Conservation (phyloP, 2,329 filamentous ascomycete species). For the Metarhizium anisopliae region DNA sequence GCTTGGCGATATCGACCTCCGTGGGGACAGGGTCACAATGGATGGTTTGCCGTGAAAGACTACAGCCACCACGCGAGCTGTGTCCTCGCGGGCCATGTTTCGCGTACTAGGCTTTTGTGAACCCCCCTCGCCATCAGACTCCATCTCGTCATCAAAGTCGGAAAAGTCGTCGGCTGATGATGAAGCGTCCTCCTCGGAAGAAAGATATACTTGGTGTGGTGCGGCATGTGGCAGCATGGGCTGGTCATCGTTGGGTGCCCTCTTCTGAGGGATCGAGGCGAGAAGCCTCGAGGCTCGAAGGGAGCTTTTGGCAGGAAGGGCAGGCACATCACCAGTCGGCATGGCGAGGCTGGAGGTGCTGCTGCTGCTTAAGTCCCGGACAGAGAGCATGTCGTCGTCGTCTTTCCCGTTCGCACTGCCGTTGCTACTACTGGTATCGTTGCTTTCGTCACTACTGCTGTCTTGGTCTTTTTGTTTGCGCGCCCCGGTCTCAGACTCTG, state of each 20-base stretch:
- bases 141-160: constrained; percentile 35
- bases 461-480: constrained; percentile 2
- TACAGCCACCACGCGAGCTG: constrained; percentile 49
- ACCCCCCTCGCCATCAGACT: constrained; percentile 31
- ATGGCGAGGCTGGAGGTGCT: constrained; percentile 13
- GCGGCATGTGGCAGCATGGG: constrained; percentile 28
- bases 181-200: constrained; percentile 57
- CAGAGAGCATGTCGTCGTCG: constrained; percentile 19
- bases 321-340: constrained; percentile 21
- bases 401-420: neutral
- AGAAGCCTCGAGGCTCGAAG: constrained; percentile 36
- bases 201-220: constrained; percentile 54
- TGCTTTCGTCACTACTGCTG: constrained; percentile 1
- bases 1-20: constrained; percentile 34
- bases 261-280: constrained; percentile 24
- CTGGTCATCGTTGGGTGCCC: constrained; percentile 20
- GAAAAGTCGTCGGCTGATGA: constrained; percentile 53
- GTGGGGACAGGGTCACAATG: constrained; percentile 39
- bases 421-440: neutral
- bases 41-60: constrained; percentile 51
- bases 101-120: constrained; percentile 16
- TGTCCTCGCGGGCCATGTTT: constrained; percentile 41
- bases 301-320: constrained; percentile 41
- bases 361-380: constrained; percentile 13
- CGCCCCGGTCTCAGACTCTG: neutral